These are phyloP conservation scores for Aspergillus intermedius DNA, from an alignment of 2,329 filamentous ascomycete species.

Conservation along the genomic window DNA sequence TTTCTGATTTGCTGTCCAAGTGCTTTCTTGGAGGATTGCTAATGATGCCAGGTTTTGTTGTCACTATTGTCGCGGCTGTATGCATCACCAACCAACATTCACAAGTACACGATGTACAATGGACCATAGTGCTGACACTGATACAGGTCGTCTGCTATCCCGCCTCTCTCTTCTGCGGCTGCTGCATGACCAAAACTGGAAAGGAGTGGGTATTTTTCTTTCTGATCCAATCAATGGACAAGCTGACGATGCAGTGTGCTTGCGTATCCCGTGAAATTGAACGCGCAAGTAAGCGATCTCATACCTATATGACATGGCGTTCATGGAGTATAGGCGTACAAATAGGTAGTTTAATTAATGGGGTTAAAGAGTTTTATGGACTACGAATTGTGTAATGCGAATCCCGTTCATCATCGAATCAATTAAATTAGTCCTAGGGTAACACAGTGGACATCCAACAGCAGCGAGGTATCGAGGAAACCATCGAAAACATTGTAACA, in stretches of 20 bases:
- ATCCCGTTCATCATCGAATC: not conserved
- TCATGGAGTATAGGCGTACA: not conserved
- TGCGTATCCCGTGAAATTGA: slow-evolving; percentile 47
- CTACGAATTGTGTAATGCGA: not conserved
- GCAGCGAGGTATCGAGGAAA: not conserved
- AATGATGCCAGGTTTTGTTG: slow-evolving; percentile 32
- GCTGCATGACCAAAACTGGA: slow-evolving; percentile 48
- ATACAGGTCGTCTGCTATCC: slow-evolving; percentile 50
- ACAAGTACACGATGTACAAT: too few relatives aligned
- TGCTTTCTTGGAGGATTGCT: not conserved
- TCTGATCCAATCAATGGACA: not conserved
- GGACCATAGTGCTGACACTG: too few relatives aligned
- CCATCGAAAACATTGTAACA: too few relatives aligned
- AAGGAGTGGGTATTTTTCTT: slow-evolving; percentile 41
- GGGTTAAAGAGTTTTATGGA: not conserved
- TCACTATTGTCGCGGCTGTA: slow-evolving; percentile 47
- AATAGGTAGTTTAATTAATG: not conserved
- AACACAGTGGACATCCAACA: not conserved
- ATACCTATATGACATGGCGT: slow-evolving; percentile 31
- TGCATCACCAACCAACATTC: slow-evolving; percentile 13
- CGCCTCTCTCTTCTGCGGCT: slow-evolving; percentile 51
- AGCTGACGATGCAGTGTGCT: slow-evolving; percentile 38
- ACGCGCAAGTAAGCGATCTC: slow-evolving; percentile 44
- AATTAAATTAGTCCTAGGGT: not conserved
- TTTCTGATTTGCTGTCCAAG: not conserved